A percentile compares a stretch with the other conserved stretches of the same genome.
phyloP scores from a whole-genome alignment of 2,329 filamentous ascomycete species.

The Apiospora phragmitis region DNA sequence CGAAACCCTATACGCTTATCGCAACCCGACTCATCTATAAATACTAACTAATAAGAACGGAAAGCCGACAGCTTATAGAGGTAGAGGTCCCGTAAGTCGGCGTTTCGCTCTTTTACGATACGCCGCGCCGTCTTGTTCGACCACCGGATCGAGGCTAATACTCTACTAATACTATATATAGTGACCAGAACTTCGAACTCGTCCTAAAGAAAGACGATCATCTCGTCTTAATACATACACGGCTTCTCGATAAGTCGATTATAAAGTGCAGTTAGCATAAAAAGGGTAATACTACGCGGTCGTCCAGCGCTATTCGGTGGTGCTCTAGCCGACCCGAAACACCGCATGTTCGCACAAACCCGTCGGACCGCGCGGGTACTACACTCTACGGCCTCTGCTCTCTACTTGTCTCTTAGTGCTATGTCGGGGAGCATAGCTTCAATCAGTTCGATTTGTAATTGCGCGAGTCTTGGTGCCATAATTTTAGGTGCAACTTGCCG shows the following conservation, averaged over 20 bases:
- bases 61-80: slow-evolving; percentile 15
- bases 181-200: neutral
- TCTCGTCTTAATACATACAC: neutral
- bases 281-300: neutral
- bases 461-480: neutral
- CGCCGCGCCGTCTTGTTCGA: neutral
- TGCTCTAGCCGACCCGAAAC: neutral
- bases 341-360: neutral
- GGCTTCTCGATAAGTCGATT: neutral
- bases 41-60: slow-evolving; percentile 31
- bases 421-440: neutral
- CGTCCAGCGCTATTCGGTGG: neutral
- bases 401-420: neutral
- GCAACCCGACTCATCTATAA: slow-evolving; percentile 33
- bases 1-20: slow-evolving; percentile 33
- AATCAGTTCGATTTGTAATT: neutral
- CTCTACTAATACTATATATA: neutral
- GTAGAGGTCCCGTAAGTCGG: neutral
- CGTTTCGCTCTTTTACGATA: neutral
- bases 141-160: neutral
- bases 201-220: neutral
- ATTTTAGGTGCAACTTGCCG: neutral
- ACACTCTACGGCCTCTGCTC: neutral
- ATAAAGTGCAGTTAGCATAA: neutral
- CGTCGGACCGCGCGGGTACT: neutral